These are phyloP conservation scores for Ogataea salicorniae DNA, from an alignment of 805 yeast genomes.

Conservation along the genomic window DNA sequence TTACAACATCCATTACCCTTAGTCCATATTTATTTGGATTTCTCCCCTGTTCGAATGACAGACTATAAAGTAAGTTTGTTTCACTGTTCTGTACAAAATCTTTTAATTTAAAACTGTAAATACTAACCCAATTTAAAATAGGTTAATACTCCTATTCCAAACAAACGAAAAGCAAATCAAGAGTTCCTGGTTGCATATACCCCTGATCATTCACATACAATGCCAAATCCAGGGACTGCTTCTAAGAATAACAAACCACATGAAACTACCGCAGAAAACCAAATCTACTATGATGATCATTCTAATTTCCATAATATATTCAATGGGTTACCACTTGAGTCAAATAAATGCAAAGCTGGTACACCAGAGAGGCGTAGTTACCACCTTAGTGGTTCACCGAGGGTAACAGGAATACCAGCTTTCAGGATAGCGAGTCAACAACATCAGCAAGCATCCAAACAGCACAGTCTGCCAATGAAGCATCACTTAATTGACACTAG, in stretches of 20 bases:
- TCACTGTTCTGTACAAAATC: neutral
- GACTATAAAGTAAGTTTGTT: neutral
- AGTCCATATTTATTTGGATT: neutral
- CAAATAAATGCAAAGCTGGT: no score
- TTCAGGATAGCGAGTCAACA: no score
- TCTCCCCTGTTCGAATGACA: neutral
- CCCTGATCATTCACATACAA: constrained; percentile 17
- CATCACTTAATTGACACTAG: neutral
- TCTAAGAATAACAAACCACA: neutral
- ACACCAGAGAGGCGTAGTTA: no score
- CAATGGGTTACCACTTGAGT: neutral
- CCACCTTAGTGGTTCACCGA: no score
- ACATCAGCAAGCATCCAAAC: neutral
- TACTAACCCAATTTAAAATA: neutral
- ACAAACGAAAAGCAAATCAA: constrained; percentile 15
- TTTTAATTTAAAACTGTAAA: neutral
- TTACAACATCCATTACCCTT: neutral
- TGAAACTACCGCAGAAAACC: neutral
- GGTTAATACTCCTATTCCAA: constrained; percentile 16
- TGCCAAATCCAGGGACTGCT: constrained; percentile 14
- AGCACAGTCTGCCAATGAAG: neutral
- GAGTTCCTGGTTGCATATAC: constrained; percentile 16
- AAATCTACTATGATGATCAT: no score
- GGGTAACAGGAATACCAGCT: no score
- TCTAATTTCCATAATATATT: neutral